Evolutionary conservation across 78 protist species (phyloP), one percentile per base, ranked within the genome.

Genomic region (Pelomyxa schiedti): DNA sequence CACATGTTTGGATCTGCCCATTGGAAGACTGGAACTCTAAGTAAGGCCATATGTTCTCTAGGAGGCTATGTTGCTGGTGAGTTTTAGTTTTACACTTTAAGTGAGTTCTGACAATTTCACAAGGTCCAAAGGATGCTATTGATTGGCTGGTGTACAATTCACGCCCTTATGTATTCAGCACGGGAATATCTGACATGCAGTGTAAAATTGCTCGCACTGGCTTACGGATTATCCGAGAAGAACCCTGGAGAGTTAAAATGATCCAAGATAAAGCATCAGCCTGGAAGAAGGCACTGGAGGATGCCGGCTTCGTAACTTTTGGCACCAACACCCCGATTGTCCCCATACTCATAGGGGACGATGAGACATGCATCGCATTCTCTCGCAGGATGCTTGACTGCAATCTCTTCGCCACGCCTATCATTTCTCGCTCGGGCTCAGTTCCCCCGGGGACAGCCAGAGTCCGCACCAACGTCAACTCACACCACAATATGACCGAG

Each of bases 1-100:
- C 77, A 73, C 38, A 22, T 92, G 3, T 37, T 53, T 66, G 78
- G 58, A 16, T 16, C 58, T 24, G 58, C 58, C 32, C 58, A 47
- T 16, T 24, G 16, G 32, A 16, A 16, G 32, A 47, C 58, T 16
- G 58, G 58, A 16, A 47, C 58, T 16, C 58, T 47, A 16, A 47
- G 58, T 16, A 47, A 47, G 58, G 58, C 58, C 58, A 16, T 47
- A 16, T 24, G 58, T 16, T 47, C 58, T 16, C 58, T 47, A 16
- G 58, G 32, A 47, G 58, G 58, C 58, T 47, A 24, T 16, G 58
- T 47, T 16, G 58, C 58, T 16, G 58, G 58, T 16, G 16, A 16
- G 32, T 16, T 16, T 16, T 16, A 47, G 58, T 16, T 47, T 16
- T 24, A 24, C 58, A 24, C 58, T 16, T 47, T 24, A 16, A 47